Evolutionary conservation across 495 filamentous ascomycete species (phyloP).

Genomic region (Platismatia glauca): DNA sequence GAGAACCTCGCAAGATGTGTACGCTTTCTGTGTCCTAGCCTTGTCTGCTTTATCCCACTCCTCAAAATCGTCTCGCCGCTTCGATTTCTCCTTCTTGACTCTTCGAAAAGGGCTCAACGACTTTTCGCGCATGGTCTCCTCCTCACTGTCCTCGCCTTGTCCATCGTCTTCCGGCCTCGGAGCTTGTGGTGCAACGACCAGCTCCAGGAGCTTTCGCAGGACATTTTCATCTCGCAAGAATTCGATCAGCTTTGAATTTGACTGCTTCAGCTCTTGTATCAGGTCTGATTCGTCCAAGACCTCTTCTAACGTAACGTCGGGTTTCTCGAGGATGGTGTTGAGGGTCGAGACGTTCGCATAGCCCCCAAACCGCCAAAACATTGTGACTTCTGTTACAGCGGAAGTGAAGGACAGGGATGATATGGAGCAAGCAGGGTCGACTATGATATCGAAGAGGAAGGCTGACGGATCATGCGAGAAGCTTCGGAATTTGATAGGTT

Average conservation of each 20-base stretch:
- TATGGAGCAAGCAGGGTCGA: not conserved
- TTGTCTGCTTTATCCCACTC: slow-evolving; percentile 73
- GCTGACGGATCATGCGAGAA: slow-evolving; percentile 7
- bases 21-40: slow-evolving; percentile 81
- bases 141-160: slow-evolving; percentile 46
- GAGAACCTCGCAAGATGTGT: slow-evolving; percentile 83
- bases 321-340: slow-evolving; percentile 91
- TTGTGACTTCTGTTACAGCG: slow-evolving; percentile 44
- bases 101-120: slow-evolving; percentile 25
- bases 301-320: slow-evolving; percentile 89
- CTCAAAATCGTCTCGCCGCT: slow-evolving; percentile 39
- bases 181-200: slow-evolving; percentile 73
- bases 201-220: slow-evolving; percentile 78
- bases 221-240: slow-evolving; percentile 82
- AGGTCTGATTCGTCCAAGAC: slow-evolving; percentile 91
- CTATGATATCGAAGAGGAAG: not conserved
- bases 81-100: slow-evolving; percentile 35
- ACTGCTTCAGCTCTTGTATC: slow-evolving; percentile 94
- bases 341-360: slow-evolving; percentile 95
- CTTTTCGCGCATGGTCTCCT: slow-evolving; percentile 26
- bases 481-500: not conserved
- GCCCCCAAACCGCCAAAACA: slow-evolving; percentile 98
- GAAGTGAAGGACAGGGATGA: slow-evolving; percentile 31
- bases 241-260: slow-evolving; percentile 96
- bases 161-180: slow-evolving; percentile 56